Percentiles rank a stretch among this genome's conserved stretches.
Conservation (phyloP, 2,329 filamentous ascomycete species). For the Paraconiothyrium brasiliense region DNA sequence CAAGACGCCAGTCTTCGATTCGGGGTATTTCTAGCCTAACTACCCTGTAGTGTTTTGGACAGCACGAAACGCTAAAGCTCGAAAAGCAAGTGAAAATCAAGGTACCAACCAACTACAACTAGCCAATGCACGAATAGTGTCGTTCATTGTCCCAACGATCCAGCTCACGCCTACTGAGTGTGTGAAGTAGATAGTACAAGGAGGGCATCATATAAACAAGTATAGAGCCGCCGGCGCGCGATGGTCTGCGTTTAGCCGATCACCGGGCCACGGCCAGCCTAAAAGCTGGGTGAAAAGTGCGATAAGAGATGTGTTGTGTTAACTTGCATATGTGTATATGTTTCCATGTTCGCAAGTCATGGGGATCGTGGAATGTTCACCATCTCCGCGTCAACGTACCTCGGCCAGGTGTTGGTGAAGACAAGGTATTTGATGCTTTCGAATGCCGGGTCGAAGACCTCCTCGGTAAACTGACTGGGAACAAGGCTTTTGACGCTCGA, state of each 20-base stretch:
- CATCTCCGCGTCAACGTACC: constrained; percentile 47
- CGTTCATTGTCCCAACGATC: not conserved
- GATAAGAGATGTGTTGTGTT: constrained; percentile 10
- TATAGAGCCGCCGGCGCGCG: not conserved
- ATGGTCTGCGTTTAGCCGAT: constrained; percentile 21
- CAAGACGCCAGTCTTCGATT: constrained; percentile 19
- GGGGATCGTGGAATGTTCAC: constrained; percentile 29
- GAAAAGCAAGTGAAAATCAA: constrained; percentile 1
- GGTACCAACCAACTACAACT: not conserved
- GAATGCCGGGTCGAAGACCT: constrained; percentile 47
- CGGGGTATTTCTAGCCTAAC: constrained; percentile 24
- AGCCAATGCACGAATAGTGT: constrained; percentile 10
- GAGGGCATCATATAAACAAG: constrained; percentile 19
- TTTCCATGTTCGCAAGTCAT: constrained; percentile 16
- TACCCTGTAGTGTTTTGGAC: constrained; percentile 8
- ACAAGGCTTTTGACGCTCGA: constrained; percentile 39
- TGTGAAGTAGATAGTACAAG: constrained; percentile 17
- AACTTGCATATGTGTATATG: constrained; percentile 15
- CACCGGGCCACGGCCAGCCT: constrained; percentile 17
- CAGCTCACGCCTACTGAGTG: constrained; percentile 20
- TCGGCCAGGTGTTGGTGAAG: constrained; percentile 51
- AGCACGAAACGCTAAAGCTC: constrained; percentile 6
- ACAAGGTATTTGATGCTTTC: constrained; percentile 52
- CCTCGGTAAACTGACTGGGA: constrained; percentile 46
- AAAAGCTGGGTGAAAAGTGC: constrained; percentile 15